Evolutionary conservation across 306 rosid species (phyloP).

Genomic region (Hylodesmum podocarpum): DNA sequence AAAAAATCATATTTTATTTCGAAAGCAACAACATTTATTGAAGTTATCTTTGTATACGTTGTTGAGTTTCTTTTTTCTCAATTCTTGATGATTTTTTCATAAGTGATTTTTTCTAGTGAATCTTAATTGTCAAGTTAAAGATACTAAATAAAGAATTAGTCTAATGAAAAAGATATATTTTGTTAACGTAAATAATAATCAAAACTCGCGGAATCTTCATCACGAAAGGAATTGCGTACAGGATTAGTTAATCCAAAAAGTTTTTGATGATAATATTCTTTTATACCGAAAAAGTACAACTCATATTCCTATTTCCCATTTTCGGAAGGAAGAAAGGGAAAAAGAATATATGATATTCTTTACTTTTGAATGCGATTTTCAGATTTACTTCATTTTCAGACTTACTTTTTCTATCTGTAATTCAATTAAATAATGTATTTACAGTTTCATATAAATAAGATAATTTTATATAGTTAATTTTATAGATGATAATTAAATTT

Average conservation of each 20-base stretch:
- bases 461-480: no score
- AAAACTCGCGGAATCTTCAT: not conserved
- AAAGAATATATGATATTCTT: not conserved
- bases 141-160: not conserved
- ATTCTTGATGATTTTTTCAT: not conserved
- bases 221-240: constrained; percentile 10
- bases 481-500: no score
- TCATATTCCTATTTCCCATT: not conserved
- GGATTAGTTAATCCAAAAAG: not conserved
- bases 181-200: not conserved
- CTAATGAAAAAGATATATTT: not conserved
- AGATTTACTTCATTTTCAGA: not conserved
- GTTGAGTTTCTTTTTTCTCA: not conserved
- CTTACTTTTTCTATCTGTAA: no score
- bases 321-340: not conserved
- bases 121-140: not conserved
- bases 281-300: not conserved
- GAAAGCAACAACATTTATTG: not conserved
- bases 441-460: no score
- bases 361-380: not conserved
- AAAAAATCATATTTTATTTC: not conserved
- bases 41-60: not conserved
- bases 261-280: not conserved
- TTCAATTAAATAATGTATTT: no score
- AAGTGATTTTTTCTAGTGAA: not conserved